Conservation (phyloP, 2,329 filamentous ascomycete species). For the Paraphaeosphaeria minitans region DNA sequence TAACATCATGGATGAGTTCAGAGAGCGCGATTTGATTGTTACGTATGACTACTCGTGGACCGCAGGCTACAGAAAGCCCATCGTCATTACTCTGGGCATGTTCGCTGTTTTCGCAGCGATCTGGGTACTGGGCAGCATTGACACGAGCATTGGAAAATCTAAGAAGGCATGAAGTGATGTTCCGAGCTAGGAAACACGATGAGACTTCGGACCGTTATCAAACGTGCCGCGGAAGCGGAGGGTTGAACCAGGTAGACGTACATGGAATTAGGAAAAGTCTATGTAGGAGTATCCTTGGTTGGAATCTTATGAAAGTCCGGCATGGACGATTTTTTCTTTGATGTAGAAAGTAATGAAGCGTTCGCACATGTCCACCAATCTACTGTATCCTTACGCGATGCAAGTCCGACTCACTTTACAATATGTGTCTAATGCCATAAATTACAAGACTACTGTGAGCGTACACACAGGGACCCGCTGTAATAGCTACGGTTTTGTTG, state of each 20-base stretch:
- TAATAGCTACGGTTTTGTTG: no score
- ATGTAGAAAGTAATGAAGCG: conserved; percentile 12
- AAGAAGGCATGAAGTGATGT: conserved; percentile 39
- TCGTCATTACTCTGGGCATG: conserved; percentile 77
- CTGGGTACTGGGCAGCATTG: conserved; percentile 77
- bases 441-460: no score
- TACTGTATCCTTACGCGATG: neutral
- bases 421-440: no score
- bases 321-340: conserved; percentile 8
- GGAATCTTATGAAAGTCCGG: neutral
- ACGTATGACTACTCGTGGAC: conserved; percentile 82
- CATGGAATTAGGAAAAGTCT: conserved; percentile 4
- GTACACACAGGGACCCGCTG: no score
- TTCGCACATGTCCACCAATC: neutral
- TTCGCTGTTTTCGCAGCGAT: conserved; percentile 74
- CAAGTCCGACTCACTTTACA: no score
- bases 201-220: neutral
- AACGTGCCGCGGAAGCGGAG: neutral
- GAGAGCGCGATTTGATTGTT: conserved; percentile 81
- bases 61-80: conserved; percentile 81
- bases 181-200: neutral
- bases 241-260: neutral
- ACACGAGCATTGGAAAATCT: conserved; percentile 76
- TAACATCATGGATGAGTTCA: conserved; percentile 89
- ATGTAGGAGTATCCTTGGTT: conserved; percentile 11